phyloP scores from a whole-genome alignment of 768 basidiomycete genomes.

The Mycena venus region DNA sequence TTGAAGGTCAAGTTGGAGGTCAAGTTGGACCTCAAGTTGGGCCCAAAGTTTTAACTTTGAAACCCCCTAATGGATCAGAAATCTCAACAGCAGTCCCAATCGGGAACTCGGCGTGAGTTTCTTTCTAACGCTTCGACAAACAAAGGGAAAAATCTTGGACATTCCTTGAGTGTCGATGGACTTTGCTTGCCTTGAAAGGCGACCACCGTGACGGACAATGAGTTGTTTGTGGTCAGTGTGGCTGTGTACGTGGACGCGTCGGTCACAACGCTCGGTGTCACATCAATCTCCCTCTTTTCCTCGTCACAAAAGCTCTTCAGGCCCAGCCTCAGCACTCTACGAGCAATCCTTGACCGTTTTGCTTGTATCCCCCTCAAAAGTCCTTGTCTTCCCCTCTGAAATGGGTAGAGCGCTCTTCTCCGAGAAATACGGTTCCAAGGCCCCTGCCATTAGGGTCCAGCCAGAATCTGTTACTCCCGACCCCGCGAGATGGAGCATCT shows the following conservation, averaged over 20 bases:
- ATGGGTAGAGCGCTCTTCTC: conserved; percentile 78
- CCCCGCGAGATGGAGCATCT: conserved; percentile 71
- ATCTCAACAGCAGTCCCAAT: background rate
- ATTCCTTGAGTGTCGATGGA: too few relatives aligned
- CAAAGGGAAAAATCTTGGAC: too few relatives aligned
- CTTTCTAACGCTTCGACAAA: background rate
- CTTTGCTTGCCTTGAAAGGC: too few relatives aligned
- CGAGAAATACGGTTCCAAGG: conserved; percentile 49
- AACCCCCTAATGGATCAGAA: background rate
- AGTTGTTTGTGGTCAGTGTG: too few relatives aligned
- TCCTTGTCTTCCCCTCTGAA: too few relatives aligned
- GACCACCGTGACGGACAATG: too few relatives aligned
- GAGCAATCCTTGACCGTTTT: conserved; percentile 32
- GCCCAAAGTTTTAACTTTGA: too few relatives aligned
- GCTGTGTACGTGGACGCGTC: conserved; percentile 12
- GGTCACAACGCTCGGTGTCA: background rate
- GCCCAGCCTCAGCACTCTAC: conserved; percentile 8
- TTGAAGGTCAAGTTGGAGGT: too few relatives aligned
- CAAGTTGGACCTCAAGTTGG: too few relatives aligned
- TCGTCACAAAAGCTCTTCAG: conserved; percentile 18
- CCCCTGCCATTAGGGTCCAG: conserved; percentile 59
- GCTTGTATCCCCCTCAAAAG: conserved; percentile 20
- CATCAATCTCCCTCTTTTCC: background rate
- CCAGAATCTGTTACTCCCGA: conserved; percentile 47
- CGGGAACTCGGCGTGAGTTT: background rate